Evolutionary conservation across 2,329 filamentous ascomycete genomes (phyloP), one percentile per base, ranked within the genome.

Genomic region (Xylaria polymorpha): DNA sequence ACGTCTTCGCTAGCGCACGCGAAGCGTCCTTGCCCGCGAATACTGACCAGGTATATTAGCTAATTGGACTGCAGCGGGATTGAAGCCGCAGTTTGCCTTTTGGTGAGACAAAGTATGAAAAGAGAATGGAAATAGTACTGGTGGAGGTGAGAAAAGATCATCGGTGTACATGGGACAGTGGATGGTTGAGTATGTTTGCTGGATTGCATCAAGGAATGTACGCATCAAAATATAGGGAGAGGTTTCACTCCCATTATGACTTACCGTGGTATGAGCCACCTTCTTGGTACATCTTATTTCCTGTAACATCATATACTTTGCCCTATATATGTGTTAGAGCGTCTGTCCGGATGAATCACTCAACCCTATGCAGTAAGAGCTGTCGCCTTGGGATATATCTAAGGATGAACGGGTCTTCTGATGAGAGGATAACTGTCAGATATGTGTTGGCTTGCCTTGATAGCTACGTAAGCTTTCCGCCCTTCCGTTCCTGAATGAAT

Each of bases 1-100:
- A 97, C 0, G 94, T 96, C 80, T 90, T 91, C 12, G 90, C 96
- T 1, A 99, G 87, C 7, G 94, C 96, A 70, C 94, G 90, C n/a
- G 96, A 98, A 32, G 96, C 92, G 77, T 99, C 97, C 79, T 97
- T 97, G 70, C 96, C 96, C 2, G 94, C 92, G 79, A 99, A 99
- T 22, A 98, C 96, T 99, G 74, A 50, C 22, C 5, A 6, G 10
- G 4, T n/a, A 67, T 3, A 32, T 70, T 64, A 70, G 70, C 59
- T n/a, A 25, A 37, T 22, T 35, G 29, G 51, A 57, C 44, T 35
- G 39, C 14, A 37, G n/a, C 10, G 29, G 18, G 9, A 18, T 22
- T 20, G 32, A 44, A 22, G 15, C n/a, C 14, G 51, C 0, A 8
- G 10, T 53, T 32, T 41, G 7, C 8, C 25, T 20, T 15, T 59